Conservation (phyloP, 345 rosid genomes). For the Streptanthus diversifolius region DNA sequence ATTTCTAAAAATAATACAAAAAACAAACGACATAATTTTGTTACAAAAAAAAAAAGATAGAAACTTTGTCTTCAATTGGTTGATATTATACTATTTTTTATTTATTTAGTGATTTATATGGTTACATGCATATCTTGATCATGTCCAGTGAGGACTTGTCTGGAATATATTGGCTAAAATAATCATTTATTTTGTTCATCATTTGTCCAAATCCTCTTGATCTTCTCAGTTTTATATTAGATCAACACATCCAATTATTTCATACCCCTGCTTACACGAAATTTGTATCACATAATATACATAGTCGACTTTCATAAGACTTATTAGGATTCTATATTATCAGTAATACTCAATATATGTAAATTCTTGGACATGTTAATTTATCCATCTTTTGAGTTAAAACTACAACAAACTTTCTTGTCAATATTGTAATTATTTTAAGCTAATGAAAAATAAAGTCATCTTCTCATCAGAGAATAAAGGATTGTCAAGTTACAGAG, state of each 20-base stretch:
- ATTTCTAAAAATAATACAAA: constrained; percentile 23
- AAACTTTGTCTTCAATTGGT: constrained; percentile 28
- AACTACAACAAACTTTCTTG: background rate
- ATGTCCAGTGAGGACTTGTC: constrained; percentile 35
- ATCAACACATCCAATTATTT: constrained; percentile 25
- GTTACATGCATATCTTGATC: constrained; percentile 35
- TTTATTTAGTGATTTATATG: background rate
- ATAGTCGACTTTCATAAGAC: constrained; percentile 15
- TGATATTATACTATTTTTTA: background rate
- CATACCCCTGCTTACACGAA: background rate
- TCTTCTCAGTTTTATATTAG: constrained; percentile 9
- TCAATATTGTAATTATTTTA: background rate
- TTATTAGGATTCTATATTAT: background rate
- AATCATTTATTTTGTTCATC: constrained; percentile 4
- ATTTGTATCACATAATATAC: background rate
- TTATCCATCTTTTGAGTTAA: background rate
- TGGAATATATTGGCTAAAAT: constrained; percentile 30
- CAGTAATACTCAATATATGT: background rate
- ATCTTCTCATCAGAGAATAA: background rate
- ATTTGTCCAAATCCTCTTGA: constrained; percentile 33
- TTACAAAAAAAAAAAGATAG: background rate
- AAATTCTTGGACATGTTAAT: background rate
- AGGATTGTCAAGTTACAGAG: background rate
- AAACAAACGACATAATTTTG: constrained; percentile 8
- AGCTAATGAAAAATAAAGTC: background rate